Evolutionary conservation across 345 rosid genomes (phyloP).

Genomic region (Populus deltoides): DNA sequence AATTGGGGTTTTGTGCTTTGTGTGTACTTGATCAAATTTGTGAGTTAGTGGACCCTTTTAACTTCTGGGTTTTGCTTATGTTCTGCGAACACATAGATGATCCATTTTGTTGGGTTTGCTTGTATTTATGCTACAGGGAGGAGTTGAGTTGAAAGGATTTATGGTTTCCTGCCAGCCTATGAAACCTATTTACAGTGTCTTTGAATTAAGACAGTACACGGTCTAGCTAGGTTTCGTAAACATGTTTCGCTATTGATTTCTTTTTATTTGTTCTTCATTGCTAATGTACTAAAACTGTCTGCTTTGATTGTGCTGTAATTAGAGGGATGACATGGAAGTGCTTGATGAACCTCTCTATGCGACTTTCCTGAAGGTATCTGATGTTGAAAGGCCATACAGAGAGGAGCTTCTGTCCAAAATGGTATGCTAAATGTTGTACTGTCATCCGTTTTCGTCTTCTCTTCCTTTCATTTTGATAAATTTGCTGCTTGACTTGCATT

Average conservation of each 20-base stretch:
- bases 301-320: not conserved
- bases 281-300: not conserved
- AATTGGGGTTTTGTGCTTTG: no score
- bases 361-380: constrained; percentile 48
- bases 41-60: not conserved
- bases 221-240: no score
- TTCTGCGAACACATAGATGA: not conserved
- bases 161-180: no score
- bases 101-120: not conserved
- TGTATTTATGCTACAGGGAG: not conserved
- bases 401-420: constrained; percentile 57
- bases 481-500: no score
- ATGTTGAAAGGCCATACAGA: constrained; percentile 61
- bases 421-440: constrained; percentile 35
- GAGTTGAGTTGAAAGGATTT: no score
- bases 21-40: no score
- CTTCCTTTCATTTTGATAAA: not conserved
- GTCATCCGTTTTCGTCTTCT: not conserved
- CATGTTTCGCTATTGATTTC: not conserved
- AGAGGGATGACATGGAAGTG: constrained; percentile 83
- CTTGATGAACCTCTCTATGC: constrained; percentile 76
- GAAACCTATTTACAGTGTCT: no score
- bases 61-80: not conserved
- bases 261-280: not conserved
- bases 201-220: no score